phyloP scores from a whole-genome alignment of 202 grass and related monocot genomes.

The Brachypodium distachyon region DNA sequence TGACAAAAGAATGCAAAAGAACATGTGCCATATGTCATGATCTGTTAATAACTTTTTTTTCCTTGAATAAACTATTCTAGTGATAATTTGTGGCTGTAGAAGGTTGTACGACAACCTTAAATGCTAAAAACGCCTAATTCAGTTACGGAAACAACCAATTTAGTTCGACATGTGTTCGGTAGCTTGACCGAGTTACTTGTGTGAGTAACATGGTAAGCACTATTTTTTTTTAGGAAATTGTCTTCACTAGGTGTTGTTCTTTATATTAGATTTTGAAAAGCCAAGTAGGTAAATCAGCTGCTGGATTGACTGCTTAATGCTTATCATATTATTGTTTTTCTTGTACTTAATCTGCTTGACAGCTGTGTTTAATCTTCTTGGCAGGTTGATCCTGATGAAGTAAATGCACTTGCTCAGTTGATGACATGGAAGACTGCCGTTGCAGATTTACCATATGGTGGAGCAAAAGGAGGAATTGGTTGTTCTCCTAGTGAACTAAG shows the following conservation, averaged over 20 bases:
- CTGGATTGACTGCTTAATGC: neutral
- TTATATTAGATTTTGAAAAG: neutral
- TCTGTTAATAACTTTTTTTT: too few species aligned
- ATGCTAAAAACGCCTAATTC: neutral
- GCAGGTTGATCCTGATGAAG: slow-evolving; percentile 89
- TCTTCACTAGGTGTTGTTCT: neutral
- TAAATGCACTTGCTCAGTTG: slow-evolving; percentile 88
- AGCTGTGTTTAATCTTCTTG: too few species aligned
- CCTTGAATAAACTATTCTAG: too few species aligned
- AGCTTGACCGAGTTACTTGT: neutral
- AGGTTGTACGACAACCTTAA: neutral
- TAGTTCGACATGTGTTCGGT: neutral
- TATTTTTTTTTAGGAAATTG: neutral
- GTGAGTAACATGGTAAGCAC: neutral
- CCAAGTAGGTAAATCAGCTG: neutral
- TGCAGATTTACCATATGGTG: slow-evolving; percentile 82
- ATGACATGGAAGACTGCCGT: slow-evolving; percentile 99
- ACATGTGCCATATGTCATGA: neutral
- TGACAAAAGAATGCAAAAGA: neutral
- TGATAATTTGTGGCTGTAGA: neutral
- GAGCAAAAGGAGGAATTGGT: slow-evolving; percentile 95
- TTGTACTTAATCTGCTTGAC: neutral
- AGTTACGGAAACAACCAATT: neutral
- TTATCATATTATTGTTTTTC: neutral
- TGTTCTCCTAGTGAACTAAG: slow-evolving; percentile 72